A percentile compares a stretch with the other conserved stretches of the same genome.
These are phyloP conservation scores for Saccharata proteae DNA, from an alignment of 2,329 filamentous ascomycete genomes.

Conservation along the genomic window DNA sequence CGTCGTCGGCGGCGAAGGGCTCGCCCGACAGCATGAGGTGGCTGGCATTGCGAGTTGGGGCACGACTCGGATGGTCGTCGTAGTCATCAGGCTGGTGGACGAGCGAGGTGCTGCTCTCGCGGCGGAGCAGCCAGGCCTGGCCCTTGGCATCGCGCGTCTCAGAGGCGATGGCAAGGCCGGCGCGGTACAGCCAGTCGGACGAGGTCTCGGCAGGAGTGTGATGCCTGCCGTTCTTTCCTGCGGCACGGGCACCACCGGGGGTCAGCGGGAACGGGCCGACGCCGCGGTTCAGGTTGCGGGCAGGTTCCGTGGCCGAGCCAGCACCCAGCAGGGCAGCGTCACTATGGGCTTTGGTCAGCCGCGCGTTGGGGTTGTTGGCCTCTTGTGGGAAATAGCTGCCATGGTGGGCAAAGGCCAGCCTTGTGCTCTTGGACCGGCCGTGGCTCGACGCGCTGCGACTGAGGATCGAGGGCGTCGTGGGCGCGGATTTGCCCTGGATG, in stretches of 20 bases:
- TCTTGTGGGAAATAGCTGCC: conserved; percentile 6
- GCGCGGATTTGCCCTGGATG: conserved; percentile 36
- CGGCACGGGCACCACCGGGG: too few relatives aligned
- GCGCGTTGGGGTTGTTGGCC: conserved; percentile 10
- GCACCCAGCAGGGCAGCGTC: conserved; percentile 27
- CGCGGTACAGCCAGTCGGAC: conserved; percentile 45
- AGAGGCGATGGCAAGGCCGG: conserved; percentile 44
- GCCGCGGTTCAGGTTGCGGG: conserved; percentile 10
- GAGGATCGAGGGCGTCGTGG: conserved; percentile 36
- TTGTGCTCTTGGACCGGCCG: conserved; percentile 14
- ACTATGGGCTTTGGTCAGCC: conserved; percentile 35
- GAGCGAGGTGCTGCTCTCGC: conserved; percentile 44
- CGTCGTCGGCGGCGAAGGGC: conserved; percentile 19
- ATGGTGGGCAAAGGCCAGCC: conserved; percentile 3
- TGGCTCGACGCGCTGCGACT: conserved; percentile 27
- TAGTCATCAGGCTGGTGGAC: conserved; percentile 26
- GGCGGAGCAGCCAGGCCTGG: conserved; percentile 47
- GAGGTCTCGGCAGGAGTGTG: conserved; percentile 15
- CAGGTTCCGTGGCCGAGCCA: conserved; percentile 8
- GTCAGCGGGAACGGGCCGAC: too few relatives aligned
- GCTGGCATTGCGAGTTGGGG: too few relatives aligned
- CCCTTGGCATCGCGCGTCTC: conserved; percentile 48
- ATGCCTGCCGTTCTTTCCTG: not conserved
- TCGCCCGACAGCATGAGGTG: conserved; percentile 22
- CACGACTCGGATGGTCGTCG: conserved; percentile 20